Percentiles rank a stretch among this genome's conserved stretches.
Evolutionary conservation across 495 filamentous ascomycete species (phyloP).

Genomic region (Thermochaetoides thermophila): DNA sequence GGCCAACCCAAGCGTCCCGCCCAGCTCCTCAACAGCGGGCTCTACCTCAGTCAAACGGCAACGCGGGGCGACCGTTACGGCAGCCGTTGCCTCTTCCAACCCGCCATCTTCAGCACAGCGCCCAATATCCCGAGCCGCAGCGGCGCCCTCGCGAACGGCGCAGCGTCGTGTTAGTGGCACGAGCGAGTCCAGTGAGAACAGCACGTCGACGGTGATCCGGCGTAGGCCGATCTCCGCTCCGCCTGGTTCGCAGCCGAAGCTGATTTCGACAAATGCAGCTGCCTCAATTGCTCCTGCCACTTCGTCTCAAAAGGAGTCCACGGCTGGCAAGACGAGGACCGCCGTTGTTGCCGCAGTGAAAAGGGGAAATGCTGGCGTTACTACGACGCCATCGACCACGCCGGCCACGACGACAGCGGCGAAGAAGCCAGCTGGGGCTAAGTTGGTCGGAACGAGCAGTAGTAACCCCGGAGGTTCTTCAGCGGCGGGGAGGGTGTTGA

Average conservation of each 20-base stretch:
- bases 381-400: conserved; percentile 8
- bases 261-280: conserved; percentile 2
- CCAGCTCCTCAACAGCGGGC: too few relatives aligned
- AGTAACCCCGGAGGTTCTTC: too few relatives aligned
- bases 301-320: too few relatives aligned
- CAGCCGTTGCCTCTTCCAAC: conserved; percentile 2
- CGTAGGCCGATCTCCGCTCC: conserved; percentile 26
- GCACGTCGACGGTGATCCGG: conserved; percentile 30
- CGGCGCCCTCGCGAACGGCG: conserved; percentile 24
- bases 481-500: conserved; percentile 28
- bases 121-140: conserved; percentile 9
- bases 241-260: conserved; percentile 4
- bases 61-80: conserved; percentile 16
- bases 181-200: conserved; percentile 35
- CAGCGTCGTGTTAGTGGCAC: conserved; percentile 30
- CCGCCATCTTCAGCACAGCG: not conserved
- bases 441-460: too few relatives aligned
- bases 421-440: conserved; percentile 27
- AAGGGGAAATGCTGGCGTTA: too few relatives aligned
- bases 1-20: too few relatives aligned
- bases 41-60: too few relatives aligned
- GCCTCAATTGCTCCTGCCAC: too few relatives aligned
- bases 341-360: too few relatives aligned
- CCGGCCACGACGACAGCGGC: conserved; percentile 21
- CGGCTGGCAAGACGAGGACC: too few relatives aligned